A percentile compares a stretch with the other conserved stretches of the same genome.
Conservation (phyloP, 495 filamentous ascomycete genomes). For the Neurospora africana region DNA sequence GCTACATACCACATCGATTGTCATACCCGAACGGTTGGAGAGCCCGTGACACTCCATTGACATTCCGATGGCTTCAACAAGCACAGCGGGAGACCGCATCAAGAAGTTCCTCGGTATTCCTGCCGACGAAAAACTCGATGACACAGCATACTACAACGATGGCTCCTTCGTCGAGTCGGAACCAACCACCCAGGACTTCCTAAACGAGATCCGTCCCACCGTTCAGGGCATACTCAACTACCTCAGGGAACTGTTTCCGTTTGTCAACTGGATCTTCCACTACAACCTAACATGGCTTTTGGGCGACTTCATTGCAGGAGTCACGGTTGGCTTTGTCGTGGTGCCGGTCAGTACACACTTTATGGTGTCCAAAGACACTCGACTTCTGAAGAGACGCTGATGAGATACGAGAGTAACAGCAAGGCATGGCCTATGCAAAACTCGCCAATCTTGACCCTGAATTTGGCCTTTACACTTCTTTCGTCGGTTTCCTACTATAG, state of each 20-base stretch:
- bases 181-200: slow-evolving; percentile 59
- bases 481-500: slow-evolving; percentile 55
- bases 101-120: slow-evolving; percentile 22
- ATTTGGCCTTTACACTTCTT: slow-evolving; percentile 57
- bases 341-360: slow-evolving; percentile 6
- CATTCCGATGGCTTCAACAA: slow-evolving; percentile 7
- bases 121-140: slow-evolving; percentile 12
- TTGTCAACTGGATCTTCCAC: slow-evolving; percentile 40
- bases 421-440: slow-evolving; percentile 56
- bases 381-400: slow-evolving; percentile 22
- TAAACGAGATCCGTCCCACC: slow-evolving; percentile 47
- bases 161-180: slow-evolving; percentile 72
- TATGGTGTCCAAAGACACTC: neutral
- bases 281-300: slow-evolving; percentile 42
- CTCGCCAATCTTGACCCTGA: slow-evolving; percentile 47
- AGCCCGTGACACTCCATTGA: neutral
- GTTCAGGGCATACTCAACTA: slow-evolving; percentile 42
- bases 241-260: slow-evolving; percentile 35
- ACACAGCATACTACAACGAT: slow-evolving; percentile 12
- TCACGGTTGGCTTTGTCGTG: slow-evolving; percentile 24
- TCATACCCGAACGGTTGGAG: neutral
- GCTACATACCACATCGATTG: neutral
- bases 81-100: slow-evolving; percentile 12
- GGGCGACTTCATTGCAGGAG: slow-evolving; percentile 36
- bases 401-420: slow-evolving; percentile 44